phyloP scores from a whole-genome alignment of 768 basidiomycete species.

The Lentinula boryana region DNA sequence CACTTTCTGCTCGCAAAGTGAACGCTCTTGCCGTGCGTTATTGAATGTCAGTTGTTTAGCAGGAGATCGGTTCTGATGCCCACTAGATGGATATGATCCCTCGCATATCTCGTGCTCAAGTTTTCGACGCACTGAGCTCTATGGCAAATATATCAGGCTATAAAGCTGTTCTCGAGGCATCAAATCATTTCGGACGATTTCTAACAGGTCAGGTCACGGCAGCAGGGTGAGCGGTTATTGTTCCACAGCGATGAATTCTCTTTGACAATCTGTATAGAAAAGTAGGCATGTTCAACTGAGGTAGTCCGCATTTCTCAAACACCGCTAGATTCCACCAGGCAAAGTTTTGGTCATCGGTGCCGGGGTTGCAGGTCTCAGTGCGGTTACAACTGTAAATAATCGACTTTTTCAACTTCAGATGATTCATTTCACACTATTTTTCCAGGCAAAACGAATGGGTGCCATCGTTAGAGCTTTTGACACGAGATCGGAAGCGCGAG shows the following conservation, averaged over 20 bases:
- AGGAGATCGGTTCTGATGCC: background rate
- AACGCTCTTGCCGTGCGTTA: conserved; percentile 62
- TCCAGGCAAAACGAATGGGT: conserved; percentile 72
- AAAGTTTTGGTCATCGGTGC: conserved; percentile 87
- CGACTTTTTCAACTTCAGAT: background rate
- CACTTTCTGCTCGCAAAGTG: conserved; percentile 56
- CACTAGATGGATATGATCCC: conserved; percentile 83
- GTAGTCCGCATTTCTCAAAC: background rate
- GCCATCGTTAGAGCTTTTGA: conserved; percentile 89
- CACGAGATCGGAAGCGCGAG: conserved; percentile 76
- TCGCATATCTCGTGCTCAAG: conserved; percentile 84
- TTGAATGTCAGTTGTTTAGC: background rate
- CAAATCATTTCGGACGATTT: conserved; percentile 85
- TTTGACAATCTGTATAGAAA: conserved; percentile 25
- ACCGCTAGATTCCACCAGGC: conserved; percentile 68
- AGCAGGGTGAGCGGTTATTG: conserved; percentile 56
- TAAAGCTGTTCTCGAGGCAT: conserved; percentile 87
- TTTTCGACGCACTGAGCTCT: conserved; percentile 85
- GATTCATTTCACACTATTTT: background rate
- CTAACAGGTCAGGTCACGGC: conserved; percentile 89
- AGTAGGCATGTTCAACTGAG: conserved; percentile 19
- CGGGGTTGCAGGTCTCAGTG: conserved; percentile 85
- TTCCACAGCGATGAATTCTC: background rate
- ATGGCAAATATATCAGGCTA: conserved; percentile 97
- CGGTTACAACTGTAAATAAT: conserved; percentile 67